These are phyloP conservation scores for Penicillium silybi DNA, from an alignment of 495 filamentous ascomycete genomes.

Conservation along the genomic window DNA sequence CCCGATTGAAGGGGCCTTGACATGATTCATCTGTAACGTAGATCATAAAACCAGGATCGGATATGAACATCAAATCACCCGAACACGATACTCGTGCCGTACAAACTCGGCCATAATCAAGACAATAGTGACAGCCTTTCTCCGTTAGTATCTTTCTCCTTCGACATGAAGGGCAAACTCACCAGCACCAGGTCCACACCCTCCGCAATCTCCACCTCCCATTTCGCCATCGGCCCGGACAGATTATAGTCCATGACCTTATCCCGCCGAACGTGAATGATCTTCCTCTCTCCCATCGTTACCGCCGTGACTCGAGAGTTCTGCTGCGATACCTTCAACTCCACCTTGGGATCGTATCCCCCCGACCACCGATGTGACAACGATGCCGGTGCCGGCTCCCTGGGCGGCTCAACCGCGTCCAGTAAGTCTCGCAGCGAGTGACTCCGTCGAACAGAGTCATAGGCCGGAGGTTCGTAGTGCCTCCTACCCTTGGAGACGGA, in stretches of 20 bases:
- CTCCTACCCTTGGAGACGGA: not conserved
- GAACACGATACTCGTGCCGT: slow-evolving; percentile 12
- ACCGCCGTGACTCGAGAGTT: slow-evolving; percentile 11
- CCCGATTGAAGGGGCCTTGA: not conserved
- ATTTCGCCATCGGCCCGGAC: slow-evolving; percentile 11
- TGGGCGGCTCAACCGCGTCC: slow-evolving; percentile 23
- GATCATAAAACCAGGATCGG: not conserved
- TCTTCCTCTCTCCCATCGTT: slow-evolving; percentile 21
- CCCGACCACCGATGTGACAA: slow-evolving; percentile 7
- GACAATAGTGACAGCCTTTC: slow-evolving; percentile 20
- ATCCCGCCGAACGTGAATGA: slow-evolving; percentile 16
- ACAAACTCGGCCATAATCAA: slow-evolving; percentile 22
- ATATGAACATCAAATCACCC: not conserved
- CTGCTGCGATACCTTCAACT: slow-evolving; percentile 16
- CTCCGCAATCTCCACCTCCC: slow-evolving; percentile 25
- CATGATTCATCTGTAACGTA: not conserved
- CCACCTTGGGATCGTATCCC: slow-evolving; percentile 7
- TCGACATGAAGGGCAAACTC: slow-evolving; percentile 1
- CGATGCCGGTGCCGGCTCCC: slow-evolving; percentile 18
- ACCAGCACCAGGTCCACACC: slow-evolving; percentile 27
- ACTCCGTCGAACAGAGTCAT: slow-evolving; percentile 13
- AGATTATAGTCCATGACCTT: slow-evolving; percentile 13
- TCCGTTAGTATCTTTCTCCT: not conserved
- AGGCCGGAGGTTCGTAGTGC: slow-evolving; percentile 2
- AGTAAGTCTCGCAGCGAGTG: slow-evolving; percentile 19